Evolutionary conservation across 768 basidiomycete genomes (phyloP).

Genomic region (Lenzites betulinus): DNA sequence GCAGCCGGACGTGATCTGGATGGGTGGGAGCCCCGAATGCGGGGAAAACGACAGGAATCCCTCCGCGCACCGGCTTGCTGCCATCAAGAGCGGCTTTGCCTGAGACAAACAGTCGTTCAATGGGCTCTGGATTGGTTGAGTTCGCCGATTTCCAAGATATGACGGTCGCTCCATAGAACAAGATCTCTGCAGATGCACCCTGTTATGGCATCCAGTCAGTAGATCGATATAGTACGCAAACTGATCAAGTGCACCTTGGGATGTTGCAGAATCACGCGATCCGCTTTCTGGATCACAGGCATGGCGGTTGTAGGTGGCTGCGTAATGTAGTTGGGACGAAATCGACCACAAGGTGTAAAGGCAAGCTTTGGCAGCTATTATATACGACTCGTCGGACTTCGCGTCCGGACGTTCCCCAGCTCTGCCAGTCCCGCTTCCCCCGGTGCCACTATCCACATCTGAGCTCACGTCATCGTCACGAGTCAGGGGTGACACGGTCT

Average conservation of each 20-base stretch:
- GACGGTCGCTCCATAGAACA: slow-evolving; percentile 84
- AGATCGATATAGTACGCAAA: not conserved
- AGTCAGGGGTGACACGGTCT: too few species aligned
- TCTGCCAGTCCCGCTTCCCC: too few species aligned
- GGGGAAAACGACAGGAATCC: slow-evolving; percentile 71
- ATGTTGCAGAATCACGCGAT: slow-evolving; percentile 55
- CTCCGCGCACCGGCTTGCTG: slow-evolving; percentile 69
- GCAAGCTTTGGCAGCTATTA: too few species aligned
- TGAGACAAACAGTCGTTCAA: slow-evolving; percentile 82
- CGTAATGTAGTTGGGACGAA: too few species aligned
- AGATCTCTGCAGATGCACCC: slow-evolving; percentile 67
- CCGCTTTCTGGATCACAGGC: slow-evolving; percentile 53
- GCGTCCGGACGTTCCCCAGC: not conserved
- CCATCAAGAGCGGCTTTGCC: slow-evolving; percentile 79
- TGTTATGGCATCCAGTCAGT: slow-evolving; percentile 30
- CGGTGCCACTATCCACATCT: too few species aligned
- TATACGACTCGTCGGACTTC: not conserved
- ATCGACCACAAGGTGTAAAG: too few species aligned
- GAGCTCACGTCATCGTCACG: too few species aligned
- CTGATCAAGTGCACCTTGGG: slow-evolving; percentile 49
- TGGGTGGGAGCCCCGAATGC: slow-evolving; percentile 87
- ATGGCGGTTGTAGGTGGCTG: slow-evolving; percentile 37
- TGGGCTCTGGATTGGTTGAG: slow-evolving; percentile 34
- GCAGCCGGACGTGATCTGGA: slow-evolving; percentile 65
- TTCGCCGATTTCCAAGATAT: slow-evolving; percentile 78